A percentile compares a stretch with the other conserved stretches of the same genome.
phyloP scores from a whole-genome alignment of 768 basidiomycete genomes.

The Macrolepiota dolichaula region DNA sequence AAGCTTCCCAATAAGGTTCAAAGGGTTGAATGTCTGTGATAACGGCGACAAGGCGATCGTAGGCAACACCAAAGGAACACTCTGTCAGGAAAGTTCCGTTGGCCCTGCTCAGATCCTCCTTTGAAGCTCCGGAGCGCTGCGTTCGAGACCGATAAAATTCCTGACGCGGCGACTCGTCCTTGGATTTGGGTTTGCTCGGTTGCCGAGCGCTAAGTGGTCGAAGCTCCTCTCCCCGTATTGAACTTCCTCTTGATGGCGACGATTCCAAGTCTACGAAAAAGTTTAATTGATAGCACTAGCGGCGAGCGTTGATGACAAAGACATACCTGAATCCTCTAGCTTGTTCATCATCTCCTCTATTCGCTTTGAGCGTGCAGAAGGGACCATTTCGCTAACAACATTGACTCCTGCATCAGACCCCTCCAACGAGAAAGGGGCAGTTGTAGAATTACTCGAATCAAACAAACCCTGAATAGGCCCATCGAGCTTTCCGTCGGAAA shows the following conservation, averaged over 20 bases:
- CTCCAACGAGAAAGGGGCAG: background rate
- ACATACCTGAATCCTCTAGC: conserved; percentile 66
- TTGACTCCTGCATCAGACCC: conserved; percentile 16
- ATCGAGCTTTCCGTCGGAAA: conserved; percentile 89
- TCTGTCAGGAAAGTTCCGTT: conserved; percentile 79
- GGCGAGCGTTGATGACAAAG: conserved; percentile 5
- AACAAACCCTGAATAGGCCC: conserved; percentile 79
- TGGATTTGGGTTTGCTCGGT: conserved; percentile 26
- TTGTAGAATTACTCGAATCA: conserved; percentile 16
- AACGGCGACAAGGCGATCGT: conserved; percentile 84
- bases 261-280: conserved; percentile 37
- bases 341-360: conserved; percentile 79
- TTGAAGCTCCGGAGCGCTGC: conserved; percentile 28
- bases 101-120: conserved; percentile 28
- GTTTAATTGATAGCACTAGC: conserved; percentile 10
- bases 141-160: conserved; percentile 43
- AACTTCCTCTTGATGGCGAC: conserved; percentile 52
- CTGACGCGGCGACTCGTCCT: conserved; percentile 30
- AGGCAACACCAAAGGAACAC: conserved; percentile 94
- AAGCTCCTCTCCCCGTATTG: conserved; percentile 44
- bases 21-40: conserved; percentile 95
- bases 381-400: conserved; percentile 33
- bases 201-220: conserved; percentile 42
- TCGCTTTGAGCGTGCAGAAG: conserved; percentile 72
- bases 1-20: conserved; percentile 89